Conservation (phyloP, 768 basidiomycete genomes). For the Cystobasidium tubakii region DNA sequence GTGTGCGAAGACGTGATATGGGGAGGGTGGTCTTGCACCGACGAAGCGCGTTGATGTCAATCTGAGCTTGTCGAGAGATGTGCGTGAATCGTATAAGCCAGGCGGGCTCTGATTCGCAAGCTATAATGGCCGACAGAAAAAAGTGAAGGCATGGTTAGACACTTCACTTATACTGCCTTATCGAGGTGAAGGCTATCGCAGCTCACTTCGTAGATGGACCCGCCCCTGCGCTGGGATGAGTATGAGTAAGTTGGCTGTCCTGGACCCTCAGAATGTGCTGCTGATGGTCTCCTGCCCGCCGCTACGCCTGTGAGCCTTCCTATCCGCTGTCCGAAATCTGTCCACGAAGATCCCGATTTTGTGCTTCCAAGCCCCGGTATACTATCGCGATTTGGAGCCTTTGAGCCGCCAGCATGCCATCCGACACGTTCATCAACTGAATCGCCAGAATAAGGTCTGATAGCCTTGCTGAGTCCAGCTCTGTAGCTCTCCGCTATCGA, state of each 20-base stretch:
- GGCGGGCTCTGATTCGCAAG: slow-evolving; percentile 6
- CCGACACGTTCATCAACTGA: slow-evolving; percentile 17
- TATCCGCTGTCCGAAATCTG: slow-evolving; percentile 15
- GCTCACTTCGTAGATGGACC: slow-evolving; percentile 27
- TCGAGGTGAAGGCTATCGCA: not conserved
- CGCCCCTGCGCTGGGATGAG: slow-evolving; percentile 1
- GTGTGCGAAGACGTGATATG: slow-evolving; percentile 8
- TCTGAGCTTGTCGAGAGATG: slow-evolving; percentile 40
- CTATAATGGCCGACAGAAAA: not conserved
- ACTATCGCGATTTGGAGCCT: not conserved
- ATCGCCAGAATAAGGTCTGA: not conserved
- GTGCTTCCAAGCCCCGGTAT: not conserved
- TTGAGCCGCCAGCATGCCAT: slow-evolving; percentile 11
- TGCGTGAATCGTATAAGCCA: slow-evolving; percentile 41
- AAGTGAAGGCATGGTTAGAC: not conserved
- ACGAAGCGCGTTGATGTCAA: slow-evolving; percentile 43
- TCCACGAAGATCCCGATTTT: slow-evolving; percentile 14
- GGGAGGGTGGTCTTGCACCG: slow-evolving; percentile 37
- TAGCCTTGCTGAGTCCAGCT: not conserved
- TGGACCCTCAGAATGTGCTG: not conserved
- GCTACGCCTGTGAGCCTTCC: slow-evolving; percentile 17
- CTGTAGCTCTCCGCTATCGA: slow-evolving; percentile 6
- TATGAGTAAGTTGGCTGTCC: not conserved
- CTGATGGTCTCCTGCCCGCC: not conserved
- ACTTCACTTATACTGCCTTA: not conserved